Conservation (phyloP, 768 basidiomycete species). For the Saitozyma sp. region DNA sequence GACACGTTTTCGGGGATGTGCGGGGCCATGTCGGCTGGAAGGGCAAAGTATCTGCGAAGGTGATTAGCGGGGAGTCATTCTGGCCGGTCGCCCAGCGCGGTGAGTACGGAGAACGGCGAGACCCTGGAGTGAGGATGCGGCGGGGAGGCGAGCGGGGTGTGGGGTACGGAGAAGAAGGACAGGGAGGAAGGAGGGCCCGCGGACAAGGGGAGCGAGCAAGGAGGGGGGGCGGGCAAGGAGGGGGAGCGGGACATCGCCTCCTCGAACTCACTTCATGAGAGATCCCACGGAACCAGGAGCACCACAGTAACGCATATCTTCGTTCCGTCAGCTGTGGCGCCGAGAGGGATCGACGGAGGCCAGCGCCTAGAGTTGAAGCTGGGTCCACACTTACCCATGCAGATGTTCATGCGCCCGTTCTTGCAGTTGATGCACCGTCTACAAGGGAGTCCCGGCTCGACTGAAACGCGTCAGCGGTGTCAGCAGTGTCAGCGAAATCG, state of each 20-base stretch:
- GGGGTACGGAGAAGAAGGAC: too few species aligned
- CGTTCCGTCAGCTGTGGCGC: not conserved
- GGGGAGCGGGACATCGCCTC: too few species aligned
- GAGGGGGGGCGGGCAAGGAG: too few species aligned
- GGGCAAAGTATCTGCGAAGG: conserved; percentile 30
- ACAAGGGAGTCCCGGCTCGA: conserved; percentile 48
- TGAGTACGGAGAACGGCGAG: too few species aligned
- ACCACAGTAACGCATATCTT: conserved; percentile 44
- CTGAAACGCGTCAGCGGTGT: conserved; percentile 7
- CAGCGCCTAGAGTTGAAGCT: too few species aligned
- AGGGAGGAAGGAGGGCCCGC: too few species aligned
- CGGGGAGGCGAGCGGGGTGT: too few species aligned
- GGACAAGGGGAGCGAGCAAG: too few species aligned
- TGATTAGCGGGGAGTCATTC: not conserved
- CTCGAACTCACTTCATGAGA: conserved; percentile 23
- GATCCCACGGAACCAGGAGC: conserved; percentile 47
- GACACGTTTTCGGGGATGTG: conserved; percentile 40
- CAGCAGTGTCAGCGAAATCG: too few species aligned
- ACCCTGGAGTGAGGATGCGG: not conserved
- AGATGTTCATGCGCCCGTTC: conserved; percentile 39
- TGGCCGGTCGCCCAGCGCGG: too few species aligned
- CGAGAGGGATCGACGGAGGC: too few species aligned
- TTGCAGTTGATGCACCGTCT: conserved; percentile 45
- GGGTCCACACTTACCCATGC: too few species aligned
- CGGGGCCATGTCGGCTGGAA: conserved; percentile 47